phyloP scores from a whole-genome alignment of 305 asterid genomes.

The Euphrasia arctica region DNA sequence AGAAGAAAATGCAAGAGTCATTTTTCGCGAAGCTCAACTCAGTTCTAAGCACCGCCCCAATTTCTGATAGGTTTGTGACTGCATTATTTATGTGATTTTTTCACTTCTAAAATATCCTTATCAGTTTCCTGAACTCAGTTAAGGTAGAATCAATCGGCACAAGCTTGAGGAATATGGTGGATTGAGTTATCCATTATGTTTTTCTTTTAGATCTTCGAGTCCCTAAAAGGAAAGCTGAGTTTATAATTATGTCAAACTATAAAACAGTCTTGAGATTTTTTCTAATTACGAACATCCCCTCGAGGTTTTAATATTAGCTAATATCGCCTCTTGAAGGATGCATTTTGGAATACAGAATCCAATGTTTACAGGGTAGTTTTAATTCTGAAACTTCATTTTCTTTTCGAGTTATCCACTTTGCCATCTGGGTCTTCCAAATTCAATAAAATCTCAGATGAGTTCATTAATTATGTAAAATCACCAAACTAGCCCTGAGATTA shows the following conservation, averaged over 20 bases:
- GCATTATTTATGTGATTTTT: conserved; percentile 11
- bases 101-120: no score
- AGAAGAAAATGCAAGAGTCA: conserved; percentile 61
- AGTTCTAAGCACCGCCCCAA: conserved; percentile 77
- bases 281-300: no score
- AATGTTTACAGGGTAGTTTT: no score
- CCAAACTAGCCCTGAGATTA: not conserved
- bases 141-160: conserved; percentile 12
- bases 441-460: conserved; percentile 8
- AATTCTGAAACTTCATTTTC: not conserved
- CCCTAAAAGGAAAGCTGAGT: no score
- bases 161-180: not conserved
- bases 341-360: no score
- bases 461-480: not conserved
- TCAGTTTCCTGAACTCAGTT: conserved; percentile 3
- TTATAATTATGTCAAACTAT: no score
- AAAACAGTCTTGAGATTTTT: no score
- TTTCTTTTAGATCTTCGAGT: no score
- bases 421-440: not conserved
- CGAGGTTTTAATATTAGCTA: no score
- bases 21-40: conserved; percentile 52
- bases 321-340: no score
- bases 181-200: no score
- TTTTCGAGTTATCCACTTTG: not conserved
- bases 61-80: conserved; percentile 64